Conservation (phyloP, 805 yeast genomes). For the Scheffersomyces coipomensis region DNA sequence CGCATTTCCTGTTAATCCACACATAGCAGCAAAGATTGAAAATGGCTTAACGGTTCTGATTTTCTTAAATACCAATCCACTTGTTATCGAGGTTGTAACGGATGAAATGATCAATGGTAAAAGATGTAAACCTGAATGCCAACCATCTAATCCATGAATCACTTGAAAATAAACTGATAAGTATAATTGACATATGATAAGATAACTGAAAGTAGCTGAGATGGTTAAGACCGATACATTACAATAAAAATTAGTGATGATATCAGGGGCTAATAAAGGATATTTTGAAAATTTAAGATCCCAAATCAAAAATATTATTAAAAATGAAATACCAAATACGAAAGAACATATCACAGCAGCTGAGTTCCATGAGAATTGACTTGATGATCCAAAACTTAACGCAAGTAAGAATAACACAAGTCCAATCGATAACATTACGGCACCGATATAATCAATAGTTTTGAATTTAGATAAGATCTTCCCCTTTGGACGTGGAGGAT, state of each 20-base stretch:
- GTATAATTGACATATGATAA: slow-evolving; percentile 26
- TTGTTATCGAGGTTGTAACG: slow-evolving; percentile 29
- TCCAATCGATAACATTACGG: slow-evolving; percentile 37
- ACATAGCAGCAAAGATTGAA: slow-evolving; percentile 21
- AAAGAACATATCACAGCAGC: slow-evolving; percentile 49
- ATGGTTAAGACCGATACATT: slow-evolving; percentile 32
- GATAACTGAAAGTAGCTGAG: slow-evolving; percentile 28
- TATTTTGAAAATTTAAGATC: slow-evolving; percentile 35
- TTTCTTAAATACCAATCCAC: slow-evolving; percentile 36
- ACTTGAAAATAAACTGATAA: slow-evolving; percentile 45
- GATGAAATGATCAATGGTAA: slow-evolving; percentile 41
- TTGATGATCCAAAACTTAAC: slow-evolving; percentile 45
- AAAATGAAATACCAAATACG: slow-evolving; percentile 40
- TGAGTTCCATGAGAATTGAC: slow-evolving; percentile 50
- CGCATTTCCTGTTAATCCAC: slow-evolving; percentile 45
- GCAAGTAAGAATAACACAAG: slow-evolving; percentile 46
- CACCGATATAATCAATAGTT: slow-evolving; percentile 49
- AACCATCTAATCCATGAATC: slow-evolving; percentile 35
- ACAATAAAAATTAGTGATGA: slow-evolving; percentile 36
- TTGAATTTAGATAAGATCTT: slow-evolving; percentile 31
- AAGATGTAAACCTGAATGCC: slow-evolving; percentile 43
- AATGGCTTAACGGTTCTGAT: slow-evolving; percentile 41
- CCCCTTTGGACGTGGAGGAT: slow-evolving; percentile 43
- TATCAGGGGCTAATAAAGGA: slow-evolving; percentile 44
- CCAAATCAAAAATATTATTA: slow-evolving; percentile 34